phyloP scores from a whole-genome alignment of 1,284 basidiomycete species.

The Acaromyces ingoldii region DNA sequence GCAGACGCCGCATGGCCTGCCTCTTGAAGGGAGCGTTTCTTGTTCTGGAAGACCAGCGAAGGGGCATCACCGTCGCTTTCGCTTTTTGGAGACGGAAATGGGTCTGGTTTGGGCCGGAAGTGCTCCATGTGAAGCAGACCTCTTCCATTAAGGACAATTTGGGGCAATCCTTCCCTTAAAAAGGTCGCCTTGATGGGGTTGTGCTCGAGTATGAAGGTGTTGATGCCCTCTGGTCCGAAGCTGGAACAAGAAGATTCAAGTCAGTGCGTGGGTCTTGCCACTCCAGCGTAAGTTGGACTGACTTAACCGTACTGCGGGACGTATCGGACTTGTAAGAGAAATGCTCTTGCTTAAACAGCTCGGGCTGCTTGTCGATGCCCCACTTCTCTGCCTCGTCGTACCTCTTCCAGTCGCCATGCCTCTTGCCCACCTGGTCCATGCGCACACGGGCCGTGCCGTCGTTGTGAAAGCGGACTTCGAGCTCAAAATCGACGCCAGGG shows the following conservation, averaged over 20 bases:
- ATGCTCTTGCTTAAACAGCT: too few species aligned
- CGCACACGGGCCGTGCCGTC: slow-evolving; percentile 44
- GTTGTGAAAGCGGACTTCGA: slow-evolving; percentile 33
- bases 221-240: slow-evolving; percentile 23
- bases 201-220: slow-evolving; percentile 25
- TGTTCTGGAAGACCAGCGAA: slow-evolving; percentile 28
- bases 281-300: too few species aligned
- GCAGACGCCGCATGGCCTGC: background rate
- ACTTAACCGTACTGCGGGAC: too few species aligned
- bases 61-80: slow-evolving; percentile 14
- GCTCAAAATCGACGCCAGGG: slow-evolving; percentile 36
- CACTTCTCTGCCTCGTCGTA: slow-evolving; percentile 43
- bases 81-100: slow-evolving; percentile 30
- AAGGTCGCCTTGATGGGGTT: slow-evolving; percentile 52
- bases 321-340: too few species aligned
- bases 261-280: too few species aligned
- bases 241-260: slow-evolving; percentile 7
- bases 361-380: slow-evolving; percentile 30
- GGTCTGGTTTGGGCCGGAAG: slow-evolving; percentile 57
- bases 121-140: slow-evolving; percentile 96
- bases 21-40: slow-evolving; percentile 16
- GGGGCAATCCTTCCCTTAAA: slow-evolving; percentile 65
- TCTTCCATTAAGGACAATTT: slow-evolving; percentile 82
- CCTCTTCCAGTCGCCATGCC: slow-evolving; percentile 36
- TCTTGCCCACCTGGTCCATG: slow-evolving; percentile 38